Conservation (phyloP, 805 yeast species). For the Metschnikowia cubensis region DNA sequence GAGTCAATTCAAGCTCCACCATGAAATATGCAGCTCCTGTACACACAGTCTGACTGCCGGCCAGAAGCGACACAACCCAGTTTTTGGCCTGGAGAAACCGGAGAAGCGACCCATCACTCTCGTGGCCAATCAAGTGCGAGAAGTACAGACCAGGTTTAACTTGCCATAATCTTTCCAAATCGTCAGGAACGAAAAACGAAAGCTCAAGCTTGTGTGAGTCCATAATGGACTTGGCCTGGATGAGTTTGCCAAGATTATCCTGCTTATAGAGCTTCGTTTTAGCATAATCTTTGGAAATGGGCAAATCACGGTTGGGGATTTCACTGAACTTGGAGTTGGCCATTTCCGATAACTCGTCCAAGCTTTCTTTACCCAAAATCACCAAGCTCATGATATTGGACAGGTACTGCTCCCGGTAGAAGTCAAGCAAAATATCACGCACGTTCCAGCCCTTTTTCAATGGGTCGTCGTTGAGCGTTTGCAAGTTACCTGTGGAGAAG, state of each 20-base stretch:
- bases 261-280: conserved; percentile 44
- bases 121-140: conserved; percentile 89
- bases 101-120: conserved; percentile 80
- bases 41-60: conserved; percentile 66
- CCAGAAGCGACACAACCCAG: conserved; percentile 76
- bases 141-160: conserved; percentile 66
- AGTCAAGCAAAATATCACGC: conserved; percentile 74
- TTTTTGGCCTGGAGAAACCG: conserved; percentile 62
- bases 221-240: conserved; percentile 78
- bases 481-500: conserved; percentile 84
- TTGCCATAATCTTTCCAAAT: conserved; percentile 55
- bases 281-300: conserved; percentile 40
- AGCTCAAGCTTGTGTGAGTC: conserved; percentile 66
- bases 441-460: conserved; percentile 59
- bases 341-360: conserved; percentile 71
- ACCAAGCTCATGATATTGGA: conserved; percentile 87
- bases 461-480: conserved; percentile 71
- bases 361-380: conserved; percentile 73
- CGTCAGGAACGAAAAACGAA: conserved; percentile 73
- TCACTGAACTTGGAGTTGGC: conserved; percentile 59
- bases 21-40: conserved; percentile 64
- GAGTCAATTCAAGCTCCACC: conserved; percentile 74
- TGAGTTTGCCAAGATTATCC: conserved; percentile 48
- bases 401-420: conserved; percentile 69
- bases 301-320: conserved; percentile 50